phyloP scores from a whole-genome alignment of 225 moss, liverwort and hornwort species.

The Rhytidiadelphus loreus region DNA sequence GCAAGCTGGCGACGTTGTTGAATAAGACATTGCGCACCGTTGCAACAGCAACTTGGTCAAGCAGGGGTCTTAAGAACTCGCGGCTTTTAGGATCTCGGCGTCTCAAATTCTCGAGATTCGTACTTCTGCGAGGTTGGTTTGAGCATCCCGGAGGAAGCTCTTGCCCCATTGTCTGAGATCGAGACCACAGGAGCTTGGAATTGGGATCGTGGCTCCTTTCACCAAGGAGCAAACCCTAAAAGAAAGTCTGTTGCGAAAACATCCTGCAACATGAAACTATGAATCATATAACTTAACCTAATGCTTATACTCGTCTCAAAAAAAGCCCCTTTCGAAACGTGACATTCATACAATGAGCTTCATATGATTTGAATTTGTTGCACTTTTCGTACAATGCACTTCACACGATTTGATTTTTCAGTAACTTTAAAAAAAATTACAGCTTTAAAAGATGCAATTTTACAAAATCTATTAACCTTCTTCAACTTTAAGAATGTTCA shows the following conservation, averaged over 20 bases:
- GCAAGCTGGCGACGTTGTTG: slow-evolving; percentile 2
- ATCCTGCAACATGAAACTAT: not conserved
- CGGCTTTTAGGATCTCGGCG: slow-evolving; percentile 5
- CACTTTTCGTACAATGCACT: not conserved
- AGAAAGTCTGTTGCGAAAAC: not conserved
- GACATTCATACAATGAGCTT: not conserved
- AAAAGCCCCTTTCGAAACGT: too few species aligned
- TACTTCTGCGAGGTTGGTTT: not conserved
- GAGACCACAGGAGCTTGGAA: not conserved
- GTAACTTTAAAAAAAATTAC: not conserved
- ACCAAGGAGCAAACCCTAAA: not conserved
- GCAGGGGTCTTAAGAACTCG: not conserved
- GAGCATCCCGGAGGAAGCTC: not conserved
- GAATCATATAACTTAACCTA: not conserved
- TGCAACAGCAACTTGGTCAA: slow-evolving; percentile 21
- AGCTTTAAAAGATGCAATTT: fast-evolving
- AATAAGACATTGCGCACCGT: slow-evolving; percentile 12
- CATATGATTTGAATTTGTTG: not conserved
- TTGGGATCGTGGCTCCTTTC: not conserved
- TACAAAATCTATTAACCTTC: not conserved
- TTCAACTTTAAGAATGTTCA: not conserved
- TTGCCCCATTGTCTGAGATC: not conserved
- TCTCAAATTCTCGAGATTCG: not conserved
- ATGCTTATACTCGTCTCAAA: too few species aligned
- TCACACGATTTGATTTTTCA: not conserved